Base-by-base conservation (phyloP, 768 basidiomycete genomes). In the Dentipellis fragilis region DNA sequence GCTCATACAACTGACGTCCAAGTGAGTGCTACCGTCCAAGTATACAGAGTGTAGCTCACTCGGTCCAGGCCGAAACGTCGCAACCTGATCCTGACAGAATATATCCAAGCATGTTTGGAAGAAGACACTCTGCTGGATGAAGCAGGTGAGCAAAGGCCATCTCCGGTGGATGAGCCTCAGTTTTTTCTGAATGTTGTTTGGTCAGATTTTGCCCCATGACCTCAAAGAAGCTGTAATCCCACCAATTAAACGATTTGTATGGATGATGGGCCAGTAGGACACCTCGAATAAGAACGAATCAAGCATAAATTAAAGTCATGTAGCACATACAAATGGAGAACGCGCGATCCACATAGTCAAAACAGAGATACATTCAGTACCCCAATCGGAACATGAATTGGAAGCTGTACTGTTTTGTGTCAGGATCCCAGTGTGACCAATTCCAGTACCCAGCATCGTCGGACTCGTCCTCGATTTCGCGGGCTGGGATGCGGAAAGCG, bases 391-490 rank as follows among this genome's bases (percentile, higher is more conserved):
- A 97, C 84, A 97, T 89, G 75, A 97, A 95, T 71, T 96, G 94
- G 77, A 95, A 94, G 68, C 86, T 91, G 70, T 93, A 95, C 71
- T 96, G 93, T 72, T 97, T 97, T 52, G 93, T 95, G 68, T 99
- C 95, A n/a, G 89, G 84, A 68, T 98, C 96, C 96, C 95, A 98
- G 66, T 97, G 90, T 40, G 94, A 94, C 96, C 96, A 99, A 64
- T 90, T 91, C 88, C 89, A 93, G 62, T 85, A 89, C 14, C 86
- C 85, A 29, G 87, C 88, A 63, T 94, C 92, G 58, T 92, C 87
- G 48, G 89, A 81, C 65, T 93, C 92, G 64, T 95, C 92, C 70
- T 98, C 94, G 58, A 99, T 94, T 71, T 98, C 94, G 51, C 91
- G 83, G 22, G 96, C 89, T 48, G 95, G 96, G 65, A 99, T 93